Percentiles rank a stretch among this genome's conserved stretches.
These are phyloP conservation scores for Pichia heedii DNA, from an alignment of 805 yeast genomes.

Conservation along the genomic window DNA sequence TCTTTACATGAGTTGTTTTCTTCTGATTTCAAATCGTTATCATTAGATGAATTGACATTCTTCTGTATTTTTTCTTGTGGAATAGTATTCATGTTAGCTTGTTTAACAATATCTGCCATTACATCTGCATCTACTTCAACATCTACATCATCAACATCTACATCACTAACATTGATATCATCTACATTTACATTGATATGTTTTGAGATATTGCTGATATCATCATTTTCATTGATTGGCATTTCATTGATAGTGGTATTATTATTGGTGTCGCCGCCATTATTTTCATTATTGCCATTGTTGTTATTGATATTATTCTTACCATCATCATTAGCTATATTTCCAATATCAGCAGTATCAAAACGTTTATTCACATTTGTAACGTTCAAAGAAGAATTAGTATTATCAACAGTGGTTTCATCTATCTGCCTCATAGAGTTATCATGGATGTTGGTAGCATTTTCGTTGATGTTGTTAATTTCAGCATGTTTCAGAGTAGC, in stretches of 20 bases:
- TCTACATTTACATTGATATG: background rate
- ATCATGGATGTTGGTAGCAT: no score
- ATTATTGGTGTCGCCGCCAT: background rate
- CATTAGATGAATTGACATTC: background rate
- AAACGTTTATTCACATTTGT: no score
- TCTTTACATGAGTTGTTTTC: background rate
- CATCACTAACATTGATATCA: background rate
- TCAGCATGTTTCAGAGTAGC: conserved; percentile 1
- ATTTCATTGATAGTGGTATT: background rate
- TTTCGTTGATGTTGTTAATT: no score
- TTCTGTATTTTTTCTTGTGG: background rate
- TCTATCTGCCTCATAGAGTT: no score
- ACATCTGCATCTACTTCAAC: conserved; percentile 5
- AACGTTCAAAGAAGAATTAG: no score
- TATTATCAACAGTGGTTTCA: no score
- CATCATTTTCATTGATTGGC: background rate
- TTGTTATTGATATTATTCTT: background rate
- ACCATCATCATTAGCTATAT: background rate
- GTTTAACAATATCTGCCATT: conserved; percentile 2
- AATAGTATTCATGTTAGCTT: background rate
- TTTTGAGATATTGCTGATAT: background rate
- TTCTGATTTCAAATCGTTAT: background rate
- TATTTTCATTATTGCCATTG: background rate
- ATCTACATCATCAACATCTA: background rate
- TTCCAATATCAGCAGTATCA: no score